A percentile compares a stretch with the other conserved stretches of the same genome.
phyloP scores from a whole-genome alignment of 148 eudicot genomes.

The Chenopodium album region DNA sequence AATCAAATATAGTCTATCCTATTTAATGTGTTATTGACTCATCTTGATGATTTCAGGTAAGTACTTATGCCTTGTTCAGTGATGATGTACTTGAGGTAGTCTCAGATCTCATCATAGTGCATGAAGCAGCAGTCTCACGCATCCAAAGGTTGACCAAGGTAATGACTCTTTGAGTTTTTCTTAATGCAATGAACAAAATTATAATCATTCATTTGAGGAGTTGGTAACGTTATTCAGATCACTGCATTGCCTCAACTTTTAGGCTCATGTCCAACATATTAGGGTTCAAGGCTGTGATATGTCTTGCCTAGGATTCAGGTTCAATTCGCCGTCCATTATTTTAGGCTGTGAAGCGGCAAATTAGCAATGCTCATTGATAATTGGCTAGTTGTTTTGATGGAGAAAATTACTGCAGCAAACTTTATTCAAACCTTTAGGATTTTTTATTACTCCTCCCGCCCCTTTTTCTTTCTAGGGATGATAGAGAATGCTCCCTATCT shows the following conservation, averaged over 20 bases:
- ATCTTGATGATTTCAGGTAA: slow-evolving; percentile 47
- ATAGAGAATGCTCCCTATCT: too few species aligned
- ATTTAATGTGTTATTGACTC: background rate
- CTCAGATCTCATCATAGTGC: slow-evolving; percentile 57
- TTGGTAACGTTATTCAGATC: background rate
- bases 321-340: background rate
- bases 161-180: slow-evolving; percentile 7
- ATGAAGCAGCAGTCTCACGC: slow-evolving; percentile 61
- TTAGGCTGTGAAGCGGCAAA: background rate
- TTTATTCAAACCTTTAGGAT: too few species aligned
- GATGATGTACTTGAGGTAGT: slow-evolving; percentile 66
- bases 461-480: too few species aligned
- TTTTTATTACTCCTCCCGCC: too few species aligned
- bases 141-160: slow-evolving; percentile 80
- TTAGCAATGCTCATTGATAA: background rate
- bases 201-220: background rate
- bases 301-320: background rate
- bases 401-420: too few species aligned
- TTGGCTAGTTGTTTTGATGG: background rate
- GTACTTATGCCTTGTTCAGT: slow-evolving; percentile 58
- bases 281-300: background rate
- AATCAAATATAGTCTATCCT: background rate
- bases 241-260: background rate
- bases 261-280: background rate
- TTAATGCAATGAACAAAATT: background rate